phyloP scores from a whole-genome alignment of 1,139 yeast species.

The Geotrichum fermentans region DNA sequence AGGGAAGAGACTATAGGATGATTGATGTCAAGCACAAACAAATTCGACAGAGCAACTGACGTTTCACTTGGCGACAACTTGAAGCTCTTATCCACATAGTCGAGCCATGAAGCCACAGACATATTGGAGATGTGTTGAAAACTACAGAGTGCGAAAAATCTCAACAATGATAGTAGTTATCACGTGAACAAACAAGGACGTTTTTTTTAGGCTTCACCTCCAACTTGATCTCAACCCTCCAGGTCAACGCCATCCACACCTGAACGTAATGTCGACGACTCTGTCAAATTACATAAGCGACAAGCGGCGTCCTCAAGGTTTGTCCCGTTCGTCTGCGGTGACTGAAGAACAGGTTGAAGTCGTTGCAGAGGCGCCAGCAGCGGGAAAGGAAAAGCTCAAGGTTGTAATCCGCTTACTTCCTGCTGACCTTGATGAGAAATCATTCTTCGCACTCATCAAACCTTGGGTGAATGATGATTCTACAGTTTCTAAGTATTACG shows the following conservation, averaged over 20 bases:
- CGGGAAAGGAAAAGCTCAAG: slow-evolving; percentile 24
- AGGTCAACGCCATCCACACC: no score
- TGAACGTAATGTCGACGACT: background rate
- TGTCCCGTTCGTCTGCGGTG: background rate
- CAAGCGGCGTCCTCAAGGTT: slow-evolving; percentile 2
- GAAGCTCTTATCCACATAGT: slow-evolving; percentile 22
- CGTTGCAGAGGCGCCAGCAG: background rate
- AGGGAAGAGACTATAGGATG: slow-evolving; percentile 34
- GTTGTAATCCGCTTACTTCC: slow-evolving; percentile 41
- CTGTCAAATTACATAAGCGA: background rate
- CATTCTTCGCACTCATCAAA: slow-evolving; percentile 31
- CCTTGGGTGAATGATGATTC: slow-evolving; percentile 23
- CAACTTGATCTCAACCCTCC: background rate
- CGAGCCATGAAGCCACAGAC: slow-evolving; percentile 29
- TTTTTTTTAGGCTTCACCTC: no score
- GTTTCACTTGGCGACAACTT: slow-evolving; percentile 18
- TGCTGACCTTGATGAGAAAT: slow-evolving; percentile 35
- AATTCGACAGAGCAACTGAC: slow-evolving; percentile 23
- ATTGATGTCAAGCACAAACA: slow-evolving; percentile 30
- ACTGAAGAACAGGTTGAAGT: background rate
- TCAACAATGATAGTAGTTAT: background rate
- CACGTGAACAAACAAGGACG: slow-evolving; percentile 3
- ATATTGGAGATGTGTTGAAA: slow-evolving; percentile 18
- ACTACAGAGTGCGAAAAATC: background rate
- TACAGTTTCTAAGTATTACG: slow-evolving; percentile 35